Evolutionary conservation across 148 eudicot species (phyloP).

Genomic region (Amaranthus cruentus): DNA sequence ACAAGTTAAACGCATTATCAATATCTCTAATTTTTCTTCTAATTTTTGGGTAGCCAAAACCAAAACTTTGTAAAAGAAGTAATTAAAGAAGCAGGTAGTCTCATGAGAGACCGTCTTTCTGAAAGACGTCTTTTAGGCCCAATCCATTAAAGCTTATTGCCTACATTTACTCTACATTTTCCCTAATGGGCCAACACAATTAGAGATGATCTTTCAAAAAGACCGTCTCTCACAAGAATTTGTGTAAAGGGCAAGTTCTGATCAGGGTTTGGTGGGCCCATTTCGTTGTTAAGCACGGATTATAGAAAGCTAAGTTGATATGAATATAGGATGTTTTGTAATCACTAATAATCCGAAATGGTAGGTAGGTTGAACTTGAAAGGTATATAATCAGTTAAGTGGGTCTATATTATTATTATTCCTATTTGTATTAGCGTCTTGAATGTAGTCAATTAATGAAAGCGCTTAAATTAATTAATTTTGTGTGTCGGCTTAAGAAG

Average conservation of each 20-base stretch:
- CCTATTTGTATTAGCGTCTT: neutral
- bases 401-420: neutral
- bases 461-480: conserved; percentile 14
- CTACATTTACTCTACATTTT: too few species aligned
- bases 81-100: too few species aligned
- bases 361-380: neutral
- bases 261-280: conserved; percentile 17
- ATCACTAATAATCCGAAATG: conserved; percentile 1
- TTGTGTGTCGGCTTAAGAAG: conserved; percentile 14
- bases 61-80: too few species aligned
- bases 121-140: too few species aligned
- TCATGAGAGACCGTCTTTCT: too few species aligned
- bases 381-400: neutral
- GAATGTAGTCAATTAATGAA: conserved; percentile 17
- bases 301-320: conserved; percentile 22
- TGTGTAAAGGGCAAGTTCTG: neutral
- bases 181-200: too few species aligned
- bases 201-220: too few species aligned
- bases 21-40: too few species aligned
- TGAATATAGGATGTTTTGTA: neutral
- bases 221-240: too few species aligned
- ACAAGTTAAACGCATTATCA: too few species aligned
- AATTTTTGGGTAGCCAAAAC: too few species aligned
- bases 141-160: too few species aligned
- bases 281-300: conserved; percentile 13